Base-by-base conservation (phyloP, 805 yeast genomes). In the Kodamaea laetipori region DNA sequence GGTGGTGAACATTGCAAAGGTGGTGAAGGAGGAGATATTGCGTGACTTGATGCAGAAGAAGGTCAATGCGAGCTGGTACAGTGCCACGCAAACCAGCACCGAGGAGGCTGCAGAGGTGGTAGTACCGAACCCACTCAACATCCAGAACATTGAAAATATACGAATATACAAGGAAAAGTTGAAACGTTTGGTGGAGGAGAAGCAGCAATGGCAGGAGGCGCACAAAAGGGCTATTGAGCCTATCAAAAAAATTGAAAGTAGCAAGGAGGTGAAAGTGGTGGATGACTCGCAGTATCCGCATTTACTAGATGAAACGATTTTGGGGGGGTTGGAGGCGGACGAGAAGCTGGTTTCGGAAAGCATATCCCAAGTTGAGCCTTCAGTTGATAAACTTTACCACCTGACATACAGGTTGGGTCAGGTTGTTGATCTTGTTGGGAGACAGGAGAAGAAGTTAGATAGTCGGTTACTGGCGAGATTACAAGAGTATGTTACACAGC, bases 61-160 rank as follows among this genome's bases (percentile, higher is more conserved):
- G 44, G 71, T 86, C 11, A 67, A 77, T 39, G 78, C 85, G 3
- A 80, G 84, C 55, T 86, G 94, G 95, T 82, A 84, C 74, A 70
- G 68, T 40, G 60, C 55, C 3, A 60, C 52, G 1, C 61, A 52
- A 4, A 57, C 54, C 6, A 51, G 48, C 3, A 49, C 47, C 9
- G 58, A 51, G 16, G 55, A 54, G 3, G 41, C 56, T 11, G 48
- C 55, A 15, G 61, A 63, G 41, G 60, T 68, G 5, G 54, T 76
- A 25, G 59, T 71, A 26, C 84, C 87, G 1, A 85, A 86, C 56
- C 76, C 78, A n/a, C 71, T 78, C 37, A 86, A 86, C 53, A 60
- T 64, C 6, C 66, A 75, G 28, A 84, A 84, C 54, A 47, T 54
- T 27, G 64, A 69, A 33, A 78, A 77, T 39, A 60, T 82, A 13